phyloP scores from a whole-genome alignment of 768 basidiomycete genomes.

The Mycena leptocephala region DNA sequence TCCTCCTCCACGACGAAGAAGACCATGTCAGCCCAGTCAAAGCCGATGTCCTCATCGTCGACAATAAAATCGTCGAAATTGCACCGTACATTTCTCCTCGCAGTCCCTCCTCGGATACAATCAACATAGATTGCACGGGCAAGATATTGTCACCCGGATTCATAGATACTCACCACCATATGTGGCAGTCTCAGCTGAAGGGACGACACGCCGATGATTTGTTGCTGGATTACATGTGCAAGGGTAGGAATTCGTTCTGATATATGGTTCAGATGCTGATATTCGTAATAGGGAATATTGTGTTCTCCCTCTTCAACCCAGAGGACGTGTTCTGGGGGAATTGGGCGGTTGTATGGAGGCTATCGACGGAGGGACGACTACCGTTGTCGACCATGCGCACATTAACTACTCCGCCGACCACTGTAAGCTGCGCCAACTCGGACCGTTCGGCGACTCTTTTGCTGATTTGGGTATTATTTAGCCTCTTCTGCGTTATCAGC shows the following conservation, averaged over 20 bases:
- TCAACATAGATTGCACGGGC: constrained; percentile 26
- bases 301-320: constrained; percentile 14
- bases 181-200: constrained; percentile 36
- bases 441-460: not conserved
- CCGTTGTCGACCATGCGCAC: constrained; percentile 34
- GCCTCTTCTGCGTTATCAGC: constrained; percentile 26
- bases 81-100: not conserved
- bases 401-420: constrained; percentile 26
- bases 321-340: constrained; percentile 36
- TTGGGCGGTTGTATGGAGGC: constrained; percentile 32
- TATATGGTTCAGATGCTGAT: not conserved
- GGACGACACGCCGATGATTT: constrained; percentile 27
- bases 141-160: constrained; percentile 31
- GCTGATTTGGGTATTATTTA: not conserved
- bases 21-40: constrained; percentile 24
- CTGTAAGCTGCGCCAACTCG: not conserved
- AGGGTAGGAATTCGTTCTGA: not conserved
- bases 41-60: constrained; percentile 27
- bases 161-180: constrained; percentile 34
- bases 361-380: constrained; percentile 28
- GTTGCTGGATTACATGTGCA: constrained; percentile 27
- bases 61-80: constrained; percentile 24
- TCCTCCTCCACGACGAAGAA: constrained; percentile 27
- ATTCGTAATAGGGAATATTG: not conserved
- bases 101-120: not conserved